Base-by-base conservation (phyloP, 192 early-diverging fungal species). In the Spinellus fusiger region DNA sequence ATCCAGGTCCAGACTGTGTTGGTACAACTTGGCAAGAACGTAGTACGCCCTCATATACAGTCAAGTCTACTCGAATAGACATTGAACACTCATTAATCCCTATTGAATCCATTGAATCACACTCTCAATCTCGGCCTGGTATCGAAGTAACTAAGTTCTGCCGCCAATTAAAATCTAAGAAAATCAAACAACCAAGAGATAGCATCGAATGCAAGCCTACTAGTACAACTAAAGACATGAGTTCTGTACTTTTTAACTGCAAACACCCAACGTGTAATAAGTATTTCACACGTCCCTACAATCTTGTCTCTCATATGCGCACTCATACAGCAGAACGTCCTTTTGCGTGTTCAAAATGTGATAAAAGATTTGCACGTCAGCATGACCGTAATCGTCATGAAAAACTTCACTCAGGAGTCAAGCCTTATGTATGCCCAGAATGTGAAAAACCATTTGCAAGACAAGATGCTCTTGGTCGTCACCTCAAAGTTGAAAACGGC, bases 331-430 rank as follows among this genome's bases (percentile, higher is more conserved):
- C 83, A 32, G 83, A 86, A 62, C 84, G 87, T 2, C 89, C 89
- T 29, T 88, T 79, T 67, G 68, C 72, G 28, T 96, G 91, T 49
- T 75, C 64, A 38, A 56, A 66, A 47, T 96, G 94, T 73, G 76
- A 85, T 4, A 77, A 81, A 28, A 77, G 85, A 23, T 96, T 96
- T 77, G 86, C 91, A 8, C 80, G 93, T n/a, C 87, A 92, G 61
- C 91, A 95, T 65, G 93, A 95, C 62, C 71, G 91, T 52, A 95
- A 92, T 68, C 77, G 93, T 22, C 88, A 90, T 56, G 81, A 82
- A 73, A 86, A 85, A 66, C 75, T 89, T 37, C 89, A 91, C 49
- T 82, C 82, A 23, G 87, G 87, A 31, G 79, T 82, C 57, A 83
- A 84, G 65, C 86, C 84, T 5, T 84, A 83, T 74, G 83, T 77